Percentiles rank a stretch among this genome's conserved stretches.
Conservation (phyloP, 139 green algal genomes). For the Chlorella sp. region DNA sequence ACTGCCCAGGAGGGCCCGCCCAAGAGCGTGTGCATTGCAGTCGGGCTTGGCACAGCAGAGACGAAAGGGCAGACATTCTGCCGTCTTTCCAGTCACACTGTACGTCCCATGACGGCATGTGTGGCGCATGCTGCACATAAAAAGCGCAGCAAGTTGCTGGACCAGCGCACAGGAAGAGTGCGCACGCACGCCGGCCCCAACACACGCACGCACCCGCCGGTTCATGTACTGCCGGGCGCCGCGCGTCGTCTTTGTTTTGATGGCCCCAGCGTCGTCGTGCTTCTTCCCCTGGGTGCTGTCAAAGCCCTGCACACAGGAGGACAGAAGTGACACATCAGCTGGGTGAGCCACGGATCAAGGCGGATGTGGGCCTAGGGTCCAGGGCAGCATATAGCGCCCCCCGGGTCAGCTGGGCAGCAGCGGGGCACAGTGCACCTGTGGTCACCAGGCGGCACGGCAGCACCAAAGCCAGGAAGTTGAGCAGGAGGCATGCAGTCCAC, state of each 20-base stretch:
- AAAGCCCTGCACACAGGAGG: conserved; percentile 58
- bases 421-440: no score
- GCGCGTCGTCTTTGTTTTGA: conserved; percentile 78
- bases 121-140: not conserved
- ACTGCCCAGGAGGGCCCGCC: not conserved
- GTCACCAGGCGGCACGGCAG: no score
- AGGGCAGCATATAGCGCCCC: no score
- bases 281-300: conserved; percentile 83
- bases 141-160: not conserved
- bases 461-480: not conserved
- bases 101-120: not conserved
- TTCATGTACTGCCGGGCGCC: conserved; percentile 95
- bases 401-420: not conserved
- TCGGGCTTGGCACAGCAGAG: not conserved
- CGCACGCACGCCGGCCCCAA: no score
- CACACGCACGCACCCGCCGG: conserved; percentile 57
- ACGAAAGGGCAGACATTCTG: not conserved
- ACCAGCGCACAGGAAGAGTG: no score
- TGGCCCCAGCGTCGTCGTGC: conserved; percentile 75
- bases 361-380: no score
- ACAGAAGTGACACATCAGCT: no score
- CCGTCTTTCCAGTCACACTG: not conserved
- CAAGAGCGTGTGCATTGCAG: not conserved
- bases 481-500: no score
- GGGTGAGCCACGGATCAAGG: not conserved